Evolutionary conservation across 495 filamentous ascomycete genomes (phyloP), one percentile per base, ranked within the genome.

Genomic region (Xylaria acuta): DNA sequence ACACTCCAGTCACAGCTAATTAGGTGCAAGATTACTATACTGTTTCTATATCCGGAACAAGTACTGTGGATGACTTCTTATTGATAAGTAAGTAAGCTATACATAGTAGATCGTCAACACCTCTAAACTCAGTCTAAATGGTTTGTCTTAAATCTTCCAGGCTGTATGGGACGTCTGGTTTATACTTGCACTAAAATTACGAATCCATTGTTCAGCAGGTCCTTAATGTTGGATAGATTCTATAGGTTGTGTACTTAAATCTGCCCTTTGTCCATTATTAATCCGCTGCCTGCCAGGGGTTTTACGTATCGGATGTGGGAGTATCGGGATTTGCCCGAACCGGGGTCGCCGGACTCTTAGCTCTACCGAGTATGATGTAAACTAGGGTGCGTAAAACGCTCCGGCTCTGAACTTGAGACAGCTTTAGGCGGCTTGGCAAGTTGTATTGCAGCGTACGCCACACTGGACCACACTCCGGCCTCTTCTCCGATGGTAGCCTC

Each of bases 341-440:
- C 34, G 58, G n/a, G 58, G 38, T 60, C 34, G 32, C 58, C 58
- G 58, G 58, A 18, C 34, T 38, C 32, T 22, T 60, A 60, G 34
- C 58, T 60, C 58, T 36, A 22, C 12, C 58, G 32, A 38, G 32
- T 38, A 60, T 32, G 20, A 27, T 53, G 49, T 14, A 53, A 3
- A 38, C 36, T 38, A 38, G 58, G 32, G 11, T 38, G 58, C 34
- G 38, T 60, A 14, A 38, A 60, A 8, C 53, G 5, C 30, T 16
- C 27, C 27, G 27, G 27, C 3, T 27, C 27, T 56, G 20, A 9
- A 56, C 16, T 4, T 32, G 27, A 20, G 38, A 30, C 54, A 6
- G 54, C 12, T 18, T 34, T 36, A 58, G 54, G 54, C 30, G 30
- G 25, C 54, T 58, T 58, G 54, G 54, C 54, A 58, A 32, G 54